phyloP scores from a whole-genome alignment of 1,284 basidiomycete genomes.

The Cystobasidium slooffiae region DNA sequence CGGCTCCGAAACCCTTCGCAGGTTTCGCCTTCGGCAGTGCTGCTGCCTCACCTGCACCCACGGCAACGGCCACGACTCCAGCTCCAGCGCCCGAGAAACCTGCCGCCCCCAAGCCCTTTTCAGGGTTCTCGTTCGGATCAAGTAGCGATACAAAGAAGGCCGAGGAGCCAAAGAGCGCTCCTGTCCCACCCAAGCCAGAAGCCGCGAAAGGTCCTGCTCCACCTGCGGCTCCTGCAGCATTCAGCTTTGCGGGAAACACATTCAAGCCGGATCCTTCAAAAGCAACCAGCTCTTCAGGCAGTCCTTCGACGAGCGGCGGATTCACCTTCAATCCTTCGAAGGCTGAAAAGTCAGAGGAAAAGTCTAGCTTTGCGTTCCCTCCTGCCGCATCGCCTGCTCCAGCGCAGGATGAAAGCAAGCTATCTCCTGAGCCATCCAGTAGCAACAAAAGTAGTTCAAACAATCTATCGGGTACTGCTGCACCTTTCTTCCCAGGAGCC shows the following conservation, averaged over 20 bases:
- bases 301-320: constrained; percentile 44
- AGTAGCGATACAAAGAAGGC: background rate
- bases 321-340: constrained; percentile 51
- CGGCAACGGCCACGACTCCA: background rate
- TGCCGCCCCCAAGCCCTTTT: constrained; percentile 24
- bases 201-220: constrained; percentile 30
- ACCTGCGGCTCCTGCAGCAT: constrained; percentile 49
- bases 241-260: constrained; percentile 48
- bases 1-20: constrained; percentile 26
- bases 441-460: background rate
- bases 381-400: constrained; percentile 28
- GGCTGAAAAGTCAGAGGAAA: constrained; percentile 46
- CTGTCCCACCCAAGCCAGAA: constrained; percentile 5
- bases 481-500: constrained; percentile 35
- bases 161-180: background rate
- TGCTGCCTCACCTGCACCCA: constrained; percentile 10
- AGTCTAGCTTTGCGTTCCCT: constrained; percentile 51
- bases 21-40: constrained; percentile 37
- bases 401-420: constrained; percentile 15
- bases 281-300: background rate
- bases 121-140: constrained; percentile 18
- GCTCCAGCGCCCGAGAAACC: background rate
- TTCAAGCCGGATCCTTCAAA: constrained; percentile 46
- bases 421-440: constrained; percentile 8
- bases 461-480: constrained; percentile 16